These are phyloP conservation scores for Rhodotorula mucilaginosa DNA, from an alignment of 1,284 basidiomycete species.

Conservation along the genomic window DNA sequence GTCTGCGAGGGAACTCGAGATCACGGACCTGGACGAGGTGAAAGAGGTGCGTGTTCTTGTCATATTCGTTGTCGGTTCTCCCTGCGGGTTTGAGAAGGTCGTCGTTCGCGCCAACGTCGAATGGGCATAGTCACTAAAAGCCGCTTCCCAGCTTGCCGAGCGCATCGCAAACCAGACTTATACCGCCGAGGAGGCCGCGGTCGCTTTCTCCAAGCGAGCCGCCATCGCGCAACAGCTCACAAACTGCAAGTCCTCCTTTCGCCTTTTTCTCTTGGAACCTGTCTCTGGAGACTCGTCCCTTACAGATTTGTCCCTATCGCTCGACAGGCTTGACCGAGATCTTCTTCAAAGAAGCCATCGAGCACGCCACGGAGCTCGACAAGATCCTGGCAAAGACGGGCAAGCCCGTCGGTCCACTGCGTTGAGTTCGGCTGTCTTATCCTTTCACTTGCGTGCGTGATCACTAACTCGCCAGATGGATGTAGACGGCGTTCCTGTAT, in stretches of 20 bases:
- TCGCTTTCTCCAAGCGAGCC: constrained; percentile 47
- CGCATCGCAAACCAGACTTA: constrained; percentile 44
- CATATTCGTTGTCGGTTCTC: too few relatives aligned
- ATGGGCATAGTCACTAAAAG: too few relatives aligned
- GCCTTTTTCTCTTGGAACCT: too few relatives aligned
- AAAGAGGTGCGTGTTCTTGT: constrained; percentile 4
- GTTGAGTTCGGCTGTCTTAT: not conserved
- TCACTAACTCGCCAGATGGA: too few relatives aligned
- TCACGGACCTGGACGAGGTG: constrained; percentile 33
- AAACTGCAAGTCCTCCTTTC: constrained; percentile 7
- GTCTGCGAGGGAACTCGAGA: constrained; percentile 12
- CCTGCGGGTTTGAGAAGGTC: too few relatives aligned
- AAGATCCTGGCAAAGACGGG: constrained; percentile 55
- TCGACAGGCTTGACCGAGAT: constrained; percentile 16
- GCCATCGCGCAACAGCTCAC: constrained; percentile 47
- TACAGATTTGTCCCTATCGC: too few relatives aligned
- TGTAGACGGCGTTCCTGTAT: constrained; percentile 54
- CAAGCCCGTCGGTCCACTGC: constrained; percentile 52
- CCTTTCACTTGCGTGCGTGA: not conserved
- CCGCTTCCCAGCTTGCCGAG: constrained; percentile 41
- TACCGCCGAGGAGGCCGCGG: constrained; percentile 45
- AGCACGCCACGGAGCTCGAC: constrained; percentile 61
- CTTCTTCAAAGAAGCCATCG: constrained; percentile 55
- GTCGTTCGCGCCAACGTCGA: too few relatives aligned
- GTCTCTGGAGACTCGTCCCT: too few relatives aligned